Conservation (phyloP, 148 eudicot species). For the Camellia sinensis region DNA sequence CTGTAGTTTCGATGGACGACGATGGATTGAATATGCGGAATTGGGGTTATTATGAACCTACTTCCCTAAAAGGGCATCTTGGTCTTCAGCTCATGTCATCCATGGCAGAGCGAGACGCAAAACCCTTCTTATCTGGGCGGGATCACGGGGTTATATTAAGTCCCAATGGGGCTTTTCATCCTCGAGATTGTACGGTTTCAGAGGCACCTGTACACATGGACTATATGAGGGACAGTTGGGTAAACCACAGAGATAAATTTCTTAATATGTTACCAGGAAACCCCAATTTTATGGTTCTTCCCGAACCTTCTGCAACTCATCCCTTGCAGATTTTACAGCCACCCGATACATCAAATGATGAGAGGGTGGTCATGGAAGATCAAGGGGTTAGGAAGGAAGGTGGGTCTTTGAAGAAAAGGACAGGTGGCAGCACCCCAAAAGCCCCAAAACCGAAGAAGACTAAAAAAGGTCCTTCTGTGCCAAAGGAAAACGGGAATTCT, state of each 20-base stretch:
- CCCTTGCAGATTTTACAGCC: slow-evolving; percentile 39
- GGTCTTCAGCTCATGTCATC: slow-evolving; percentile 52
- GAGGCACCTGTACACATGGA: slow-evolving; percentile 43
- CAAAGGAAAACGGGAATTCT: slow-evolving; percentile 31
- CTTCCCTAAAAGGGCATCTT: slow-evolving; percentile 32
- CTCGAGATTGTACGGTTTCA: slow-evolving; percentile 33
- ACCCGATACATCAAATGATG: slow-evolving; percentile 28
- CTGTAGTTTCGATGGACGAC: slow-evolving; percentile 52
- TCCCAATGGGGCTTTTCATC: slow-evolving; percentile 32
- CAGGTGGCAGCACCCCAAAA: slow-evolving; percentile 21
- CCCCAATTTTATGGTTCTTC: slow-evolving; percentile 23
- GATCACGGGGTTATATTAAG: slow-evolving; percentile 26
- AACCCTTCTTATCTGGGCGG: slow-evolving; percentile 30
- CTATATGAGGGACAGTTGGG: slow-evolving; percentile 43
- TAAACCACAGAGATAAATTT: slow-evolving; percentile 34
- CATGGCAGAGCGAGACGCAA: slow-evolving; percentile 34
- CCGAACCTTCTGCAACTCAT: slow-evolving; percentile 28
- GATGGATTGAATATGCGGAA: slow-evolving; percentile 46
- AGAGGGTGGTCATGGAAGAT: slow-evolving; percentile 27
- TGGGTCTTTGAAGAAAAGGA: slow-evolving; percentile 33
- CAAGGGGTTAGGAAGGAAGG: slow-evolving; percentile 24
- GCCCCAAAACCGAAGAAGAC: slow-evolving; percentile 40
- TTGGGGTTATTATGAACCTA: slow-evolving; percentile 58
- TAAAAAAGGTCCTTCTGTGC: slow-evolving; percentile 33
- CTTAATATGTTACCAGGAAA: slow-evolving; percentile 40